Conservation (phyloP, 2,329 filamentous ascomycete species). For the Pestalotiopsis sp. region DNA sequence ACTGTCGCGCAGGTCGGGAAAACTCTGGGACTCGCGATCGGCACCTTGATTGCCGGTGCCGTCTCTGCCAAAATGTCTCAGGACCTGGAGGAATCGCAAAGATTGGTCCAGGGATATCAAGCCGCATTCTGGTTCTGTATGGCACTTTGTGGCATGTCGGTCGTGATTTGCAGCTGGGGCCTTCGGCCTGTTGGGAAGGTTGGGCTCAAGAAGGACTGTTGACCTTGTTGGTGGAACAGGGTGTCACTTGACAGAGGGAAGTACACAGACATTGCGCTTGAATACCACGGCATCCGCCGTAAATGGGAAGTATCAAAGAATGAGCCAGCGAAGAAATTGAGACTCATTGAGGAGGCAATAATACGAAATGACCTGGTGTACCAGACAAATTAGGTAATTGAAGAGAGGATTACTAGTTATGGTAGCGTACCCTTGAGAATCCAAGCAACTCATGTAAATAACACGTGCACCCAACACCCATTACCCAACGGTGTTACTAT, state of each 20-base stretch:
- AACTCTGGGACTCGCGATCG: neutral
- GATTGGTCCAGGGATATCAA: neutral
- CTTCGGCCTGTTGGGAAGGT: neutral
- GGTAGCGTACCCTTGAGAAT: no score
- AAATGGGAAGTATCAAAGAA: no score
- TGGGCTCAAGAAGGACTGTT: neutral
- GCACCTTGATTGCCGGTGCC: neutral
- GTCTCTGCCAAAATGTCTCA: neutral
- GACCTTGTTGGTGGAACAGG: neutral
- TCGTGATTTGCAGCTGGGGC: neutral
- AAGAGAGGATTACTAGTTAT: no score
- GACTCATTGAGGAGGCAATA: no score
- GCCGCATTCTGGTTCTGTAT: neutral
- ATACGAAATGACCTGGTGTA: no score
- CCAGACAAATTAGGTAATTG: no score
- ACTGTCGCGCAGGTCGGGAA: neutral
- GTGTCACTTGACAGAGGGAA: no score
- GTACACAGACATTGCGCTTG: no score
- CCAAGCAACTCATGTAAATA: no score
- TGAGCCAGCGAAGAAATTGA: no score
- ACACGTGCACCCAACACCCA: no score
- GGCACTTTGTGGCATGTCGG: neutral
- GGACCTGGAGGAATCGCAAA: neutral
- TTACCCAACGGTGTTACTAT: neutral
- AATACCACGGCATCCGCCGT: no score